Base-by-base conservation (phyloP, 2,329 filamentous ascomycete species). In the Diatrype stigma region DNA sequence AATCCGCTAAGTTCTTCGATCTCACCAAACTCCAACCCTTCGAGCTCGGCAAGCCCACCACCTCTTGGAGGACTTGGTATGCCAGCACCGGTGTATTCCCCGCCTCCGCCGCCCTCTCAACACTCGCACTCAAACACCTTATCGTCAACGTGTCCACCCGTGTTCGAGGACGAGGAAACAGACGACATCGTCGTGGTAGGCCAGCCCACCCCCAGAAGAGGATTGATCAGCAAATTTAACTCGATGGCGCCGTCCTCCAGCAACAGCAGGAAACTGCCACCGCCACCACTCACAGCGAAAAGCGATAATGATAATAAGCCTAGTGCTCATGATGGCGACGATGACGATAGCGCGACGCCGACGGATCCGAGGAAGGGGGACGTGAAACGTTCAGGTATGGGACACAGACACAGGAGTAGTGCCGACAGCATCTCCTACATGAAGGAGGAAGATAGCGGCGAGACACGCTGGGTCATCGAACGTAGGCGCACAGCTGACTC, bases 361-460 rank as follows among this genome's bases (percentile, higher is more conserved):
- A 58, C 28, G 57, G 58, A 32, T 55, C 47, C 8, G 45, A 56
- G 1, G 57, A 54, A 12, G 46, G 51, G 58, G 62, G 51, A 63
- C 60, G 30, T 62, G 65, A 63, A 60, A 32, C 62, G 65, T 16
- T 64, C 63, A 1, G 65, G 63, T 6, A 64, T 64, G 62, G 74
- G 76, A 1, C 65, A 67, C 48, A 57, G 56, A 17, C 63, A 64
- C 30, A 62, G 75, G 56, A 72, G 78, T 46, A 86, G 81, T 44
- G 75, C 83, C 2, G 86, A 89, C 57, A 87, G 84, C 55, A 82
- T 90, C 32, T 85, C 85, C 6, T 90, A 90, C 65, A 74, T 79
- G 2, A 78, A 78, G 53, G 83, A 86, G 61, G 81, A 84, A 44
- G 74, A 80, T 2, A 76, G 76, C 8, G 79, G 77, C 1, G 79